A percentile compares a stretch with the other conserved stretches of the same genome.
Evolutionary conservation across 1,139 yeast genomes (phyloP).

Genomic region (Blastobotrys aristatus): DNA sequence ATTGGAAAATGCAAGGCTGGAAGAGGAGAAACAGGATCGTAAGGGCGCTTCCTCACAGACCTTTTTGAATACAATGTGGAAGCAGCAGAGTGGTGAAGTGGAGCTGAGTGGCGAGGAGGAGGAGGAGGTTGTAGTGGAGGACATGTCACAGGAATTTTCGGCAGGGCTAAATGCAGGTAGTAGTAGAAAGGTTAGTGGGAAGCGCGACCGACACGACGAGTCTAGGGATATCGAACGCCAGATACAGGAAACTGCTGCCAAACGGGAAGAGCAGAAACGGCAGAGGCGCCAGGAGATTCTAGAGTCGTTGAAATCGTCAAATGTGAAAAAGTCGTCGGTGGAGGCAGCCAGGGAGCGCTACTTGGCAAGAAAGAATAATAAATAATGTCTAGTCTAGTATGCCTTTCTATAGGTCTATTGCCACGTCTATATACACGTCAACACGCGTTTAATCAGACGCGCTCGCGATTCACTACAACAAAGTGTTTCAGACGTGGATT

Average conservation of each 20-base stretch:
- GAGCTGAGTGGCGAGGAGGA: not conserved
- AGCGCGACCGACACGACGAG: not conserved
- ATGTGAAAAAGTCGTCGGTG: constrained; percentile 20
- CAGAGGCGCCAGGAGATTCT: constrained; percentile 7
- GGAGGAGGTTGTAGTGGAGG: constrained; percentile 12
- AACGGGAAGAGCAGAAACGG: not conserved
- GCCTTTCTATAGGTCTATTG: too few relatives aligned
- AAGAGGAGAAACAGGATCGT: constrained; percentile 23
- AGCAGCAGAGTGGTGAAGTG: constrained; percentile 20
- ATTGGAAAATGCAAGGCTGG: constrained; percentile 21
- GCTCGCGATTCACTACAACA: too few relatives aligned
- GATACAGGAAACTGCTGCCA: constrained; percentile 6
- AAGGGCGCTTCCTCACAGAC: constrained; percentile 18
- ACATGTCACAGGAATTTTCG: not conserved
- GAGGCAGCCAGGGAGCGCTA: constrained; percentile 31
- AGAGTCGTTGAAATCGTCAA: constrained; percentile 15
- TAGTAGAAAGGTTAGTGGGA: too few relatives aligned
- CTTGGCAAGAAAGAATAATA: constrained; percentile 26
- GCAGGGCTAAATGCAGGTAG: not conserved
- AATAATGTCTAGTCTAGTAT: too few relatives aligned
- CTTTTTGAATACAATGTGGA: constrained; percentile 27
- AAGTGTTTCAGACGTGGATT: too few relatives aligned
- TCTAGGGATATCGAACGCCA: not conserved
- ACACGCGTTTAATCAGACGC: not conserved
- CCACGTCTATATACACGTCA: not conserved